Conservation (phyloP, 2,329 filamentous ascomycete species). For the Scedosporium aurantiacum region DNA sequence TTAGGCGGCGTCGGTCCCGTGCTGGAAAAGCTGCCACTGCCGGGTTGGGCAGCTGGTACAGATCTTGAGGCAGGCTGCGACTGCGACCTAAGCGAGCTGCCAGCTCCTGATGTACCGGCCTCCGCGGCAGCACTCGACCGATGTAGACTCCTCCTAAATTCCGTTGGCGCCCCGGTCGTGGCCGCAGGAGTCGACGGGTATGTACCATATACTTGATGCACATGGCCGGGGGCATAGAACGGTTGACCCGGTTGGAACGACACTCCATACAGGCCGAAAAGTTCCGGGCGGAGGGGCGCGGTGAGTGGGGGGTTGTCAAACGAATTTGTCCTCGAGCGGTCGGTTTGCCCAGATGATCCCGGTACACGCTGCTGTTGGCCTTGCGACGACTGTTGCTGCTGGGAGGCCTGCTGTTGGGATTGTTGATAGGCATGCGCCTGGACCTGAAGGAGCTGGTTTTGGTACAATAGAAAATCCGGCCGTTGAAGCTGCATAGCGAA, state of each 20-base stretch:
- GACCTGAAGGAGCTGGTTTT: constrained; percentile 19
- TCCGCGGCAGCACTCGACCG: constrained; percentile 41
- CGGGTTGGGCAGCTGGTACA: constrained; percentile 17
- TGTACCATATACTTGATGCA: constrained; percentile 30
- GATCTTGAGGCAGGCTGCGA: constrained; percentile 52
- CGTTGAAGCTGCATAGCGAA: constrained; percentile 18
- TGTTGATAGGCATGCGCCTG: constrained; percentile 31
- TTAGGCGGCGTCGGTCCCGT: constrained; percentile 18
- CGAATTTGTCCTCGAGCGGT: constrained; percentile 50
- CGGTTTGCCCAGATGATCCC: constrained; percentile 21
- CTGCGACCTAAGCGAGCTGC: constrained; percentile 50
- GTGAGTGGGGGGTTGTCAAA: constrained; percentile 50
- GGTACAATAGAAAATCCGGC: constrained; percentile 10
- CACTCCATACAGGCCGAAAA: constrained; percentile 40
- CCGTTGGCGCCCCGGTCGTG: constrained; percentile 29
- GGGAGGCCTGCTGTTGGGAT: constrained; percentile 2
- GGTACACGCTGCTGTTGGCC: constrained; percentile 32
- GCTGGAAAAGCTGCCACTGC: constrained; percentile 7
- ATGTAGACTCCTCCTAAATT: constrained; percentile 47
- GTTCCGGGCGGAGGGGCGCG: constrained; percentile 45
- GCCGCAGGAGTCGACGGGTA: constrained; percentile 47
- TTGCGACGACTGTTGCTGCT: constrained; percentile 14
- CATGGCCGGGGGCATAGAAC: constrained; percentile 25
- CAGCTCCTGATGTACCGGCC: constrained; percentile 32
- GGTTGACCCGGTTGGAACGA: constrained; percentile 13